Evolutionary conservation across 169 alveolate species (phyloP).

Genomic region (Cryptosporidium baileyi): DNA sequence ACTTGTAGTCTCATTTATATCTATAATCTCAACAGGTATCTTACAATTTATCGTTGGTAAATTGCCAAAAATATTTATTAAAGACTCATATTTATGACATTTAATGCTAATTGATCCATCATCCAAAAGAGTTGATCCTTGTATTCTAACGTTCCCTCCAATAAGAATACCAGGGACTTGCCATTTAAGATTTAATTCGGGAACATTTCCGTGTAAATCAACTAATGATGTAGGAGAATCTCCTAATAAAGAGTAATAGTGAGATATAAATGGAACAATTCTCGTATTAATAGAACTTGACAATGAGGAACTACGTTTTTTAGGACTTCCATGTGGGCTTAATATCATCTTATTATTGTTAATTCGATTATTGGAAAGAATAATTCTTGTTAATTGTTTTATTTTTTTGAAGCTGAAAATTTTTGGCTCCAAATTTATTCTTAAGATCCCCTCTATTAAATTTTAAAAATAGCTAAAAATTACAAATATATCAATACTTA

Average conservation of each 20-base stretch:
- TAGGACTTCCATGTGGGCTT: constrained; percentile 17
- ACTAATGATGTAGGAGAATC: constrained; percentile 44
- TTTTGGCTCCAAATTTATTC: constrained; percentile 1
- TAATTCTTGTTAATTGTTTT: background rate
- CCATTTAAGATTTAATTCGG: constrained; percentile 11
- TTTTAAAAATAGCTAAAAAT: too few relatives aligned
- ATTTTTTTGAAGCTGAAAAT: background rate
- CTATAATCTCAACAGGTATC: constrained; percentile 60
- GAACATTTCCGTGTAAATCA: constrained; percentile 8
- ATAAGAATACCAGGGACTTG: constrained; percentile 19
- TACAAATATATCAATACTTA: too few relatives aligned
- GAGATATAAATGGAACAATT: constrained; percentile 45
- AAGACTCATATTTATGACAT: background rate
- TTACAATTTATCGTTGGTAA: constrained; percentile 51
- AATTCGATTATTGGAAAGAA: background rate
- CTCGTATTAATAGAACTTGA: constrained; percentile 22
- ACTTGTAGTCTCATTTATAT: background rate
- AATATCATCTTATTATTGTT: background rate
- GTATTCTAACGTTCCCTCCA: constrained; percentile 23
- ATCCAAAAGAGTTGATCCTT: constrained; percentile 44
- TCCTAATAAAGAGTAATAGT: constrained; percentile 51
- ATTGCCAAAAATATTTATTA: background rate
- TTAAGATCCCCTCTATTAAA: too few relatives aligned
- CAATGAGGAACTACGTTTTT: constrained; percentile 10
- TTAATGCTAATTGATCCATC: constrained; percentile 12